Conservation (phyloP, 1,284 basidiomycete species). For the Microbotryum scabiosae region DNA sequence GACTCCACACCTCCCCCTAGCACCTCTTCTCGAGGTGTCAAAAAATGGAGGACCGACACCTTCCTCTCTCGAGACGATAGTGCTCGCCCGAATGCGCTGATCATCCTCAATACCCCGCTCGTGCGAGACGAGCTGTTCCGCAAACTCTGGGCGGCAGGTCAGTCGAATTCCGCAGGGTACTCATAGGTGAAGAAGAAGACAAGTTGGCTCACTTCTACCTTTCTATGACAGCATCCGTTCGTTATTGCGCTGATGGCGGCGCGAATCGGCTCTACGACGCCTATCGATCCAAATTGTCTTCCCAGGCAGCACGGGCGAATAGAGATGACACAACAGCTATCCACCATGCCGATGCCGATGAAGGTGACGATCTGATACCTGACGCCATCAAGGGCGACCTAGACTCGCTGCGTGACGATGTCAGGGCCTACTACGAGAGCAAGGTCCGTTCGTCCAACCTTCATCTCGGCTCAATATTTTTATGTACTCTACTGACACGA, state of each 20-base stretch:
- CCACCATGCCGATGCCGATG: constrained; percentile 15
- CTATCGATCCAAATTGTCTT: constrained; percentile 36
- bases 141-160: constrained; percentile 59
- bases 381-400: constrained; percentile 88
- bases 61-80: constrained; percentile 1
- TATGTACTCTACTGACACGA: not conserved
- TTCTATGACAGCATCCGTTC: constrained; percentile 29
- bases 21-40: not conserved
- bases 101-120: constrained; percentile 85
- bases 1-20: no score
- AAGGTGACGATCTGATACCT: constrained; percentile 55
- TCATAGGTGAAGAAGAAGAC: not conserved
- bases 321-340: not conserved
- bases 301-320: not conserved
- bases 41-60: constrained; percentile 16
- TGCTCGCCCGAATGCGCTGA: constrained; percentile 49
- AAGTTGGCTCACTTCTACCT: constrained; percentile 39
- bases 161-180: constrained; percentile 37
- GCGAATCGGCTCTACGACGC: constrained; percentile 76
- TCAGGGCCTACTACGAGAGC: constrained; percentile 57
- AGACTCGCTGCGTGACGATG: constrained; percentile 73
- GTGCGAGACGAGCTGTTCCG: constrained; percentile 51
- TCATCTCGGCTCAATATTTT: not conserved
- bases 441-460: constrained; percentile 44
- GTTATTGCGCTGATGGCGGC: constrained; percentile 82